Base-by-base conservation (phyloP, 2,329 filamentous ascomycete genomes). In the Talaromyces marneffei region DNA sequence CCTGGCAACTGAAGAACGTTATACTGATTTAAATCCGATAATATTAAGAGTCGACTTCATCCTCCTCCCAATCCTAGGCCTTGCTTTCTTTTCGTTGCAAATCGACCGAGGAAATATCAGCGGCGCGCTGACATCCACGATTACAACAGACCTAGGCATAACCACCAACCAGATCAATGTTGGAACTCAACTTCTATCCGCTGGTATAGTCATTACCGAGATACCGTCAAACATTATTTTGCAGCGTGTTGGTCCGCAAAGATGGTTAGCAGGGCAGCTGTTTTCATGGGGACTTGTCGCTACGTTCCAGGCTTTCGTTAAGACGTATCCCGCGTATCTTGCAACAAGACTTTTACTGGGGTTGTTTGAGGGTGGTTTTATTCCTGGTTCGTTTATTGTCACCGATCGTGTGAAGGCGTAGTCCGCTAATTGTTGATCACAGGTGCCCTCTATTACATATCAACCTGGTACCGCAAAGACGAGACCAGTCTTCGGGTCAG, bases 181-280 rank as follows among this genome's bases (percentile, higher is more conserved):
- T 33, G 82, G 81, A 3, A 77, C 80, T 25, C 79, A 82, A 62
- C 72, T 84, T 61, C 72, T 83, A 1, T 82, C 79, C 0, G 72
- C 80, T 1, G 80, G 79, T 16, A 82, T 83, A 44, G 79, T 82
- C 2, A 71, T 82, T 3, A 70, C 71, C 0, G 74, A 76, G 27
- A 79, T 85, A n/a, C 74, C 84, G 0, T 83, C 83, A 1, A 78
- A 76, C 58, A 76, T 85, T 62, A 81, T 85, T 70, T 71, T 83
- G 37, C 75, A 78, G 53, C 81, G 80, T 70, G 75, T 83, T 6
- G 79, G 80, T 6, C 81, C 82, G 1, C 78, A 77, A n/a, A 77
- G 77, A 53, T 85, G 82, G 82, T 72, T 85, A 1, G 80, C 82
- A 0, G 72, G 78, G 0, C 82, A 85, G 66, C 70, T 85, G 20